Percentiles rank a stretch among this genome's conserved stretches.
These are phyloP conservation scores for Cutaneotrichosporon curvatum DNA, from an alignment of 1,284 basidiomycete species.

Conservation along the genomic window DNA sequence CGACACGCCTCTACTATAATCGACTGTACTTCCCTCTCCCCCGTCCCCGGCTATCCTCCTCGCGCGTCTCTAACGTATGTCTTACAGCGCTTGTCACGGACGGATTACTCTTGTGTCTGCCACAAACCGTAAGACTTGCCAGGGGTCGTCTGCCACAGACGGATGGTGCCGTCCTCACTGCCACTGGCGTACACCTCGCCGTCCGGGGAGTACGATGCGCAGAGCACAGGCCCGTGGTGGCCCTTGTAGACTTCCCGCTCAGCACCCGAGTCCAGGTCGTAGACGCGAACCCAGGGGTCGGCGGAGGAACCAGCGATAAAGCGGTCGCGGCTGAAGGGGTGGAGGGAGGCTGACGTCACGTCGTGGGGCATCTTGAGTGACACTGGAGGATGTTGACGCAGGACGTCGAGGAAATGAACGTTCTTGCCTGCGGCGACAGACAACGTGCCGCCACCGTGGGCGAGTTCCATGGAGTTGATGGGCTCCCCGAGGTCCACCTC, in stretches of 20 bases:
- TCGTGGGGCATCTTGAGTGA: slow-evolving; percentile 60
- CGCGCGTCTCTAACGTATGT: no score
- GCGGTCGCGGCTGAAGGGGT: slow-evolving; percentile 77
- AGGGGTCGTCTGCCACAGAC: slow-evolving; percentile 91
- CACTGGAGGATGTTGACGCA: slow-evolving; percentile 51
- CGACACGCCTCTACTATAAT: no score
- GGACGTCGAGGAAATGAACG: slow-evolving; percentile 65
- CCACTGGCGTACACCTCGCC: slow-evolving; percentile 98
- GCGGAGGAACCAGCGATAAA: slow-evolving; percentile 85
- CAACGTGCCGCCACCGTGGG: slow-evolving; percentile 72
- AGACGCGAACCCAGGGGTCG: slow-evolving; percentile 95
- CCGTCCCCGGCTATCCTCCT: no score
- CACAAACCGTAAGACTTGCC: slow-evolving; percentile 89
- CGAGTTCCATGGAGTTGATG: slow-evolving; percentile 90
- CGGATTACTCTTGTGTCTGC: slow-evolving; percentile 54
- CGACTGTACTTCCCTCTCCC: no score
- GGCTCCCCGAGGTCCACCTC: slow-evolving; percentile 67
- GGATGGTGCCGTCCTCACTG: slow-evolving; percentile 72
- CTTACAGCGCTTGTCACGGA: no score
- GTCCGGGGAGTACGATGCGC: slow-evolving; percentile 88
- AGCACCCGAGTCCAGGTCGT: slow-evolving; percentile 73
- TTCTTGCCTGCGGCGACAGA: slow-evolving; percentile 86
- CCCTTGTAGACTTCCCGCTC: slow-evolving; percentile 91
- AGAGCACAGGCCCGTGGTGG: slow-evolving; percentile 94
- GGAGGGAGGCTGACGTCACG: slow-evolving; percentile 84